Base-by-base conservation (phyloP, 2,329 filamentous ascomycete genomes). In the Aspergillus brunneoviolaceus region DNA sequence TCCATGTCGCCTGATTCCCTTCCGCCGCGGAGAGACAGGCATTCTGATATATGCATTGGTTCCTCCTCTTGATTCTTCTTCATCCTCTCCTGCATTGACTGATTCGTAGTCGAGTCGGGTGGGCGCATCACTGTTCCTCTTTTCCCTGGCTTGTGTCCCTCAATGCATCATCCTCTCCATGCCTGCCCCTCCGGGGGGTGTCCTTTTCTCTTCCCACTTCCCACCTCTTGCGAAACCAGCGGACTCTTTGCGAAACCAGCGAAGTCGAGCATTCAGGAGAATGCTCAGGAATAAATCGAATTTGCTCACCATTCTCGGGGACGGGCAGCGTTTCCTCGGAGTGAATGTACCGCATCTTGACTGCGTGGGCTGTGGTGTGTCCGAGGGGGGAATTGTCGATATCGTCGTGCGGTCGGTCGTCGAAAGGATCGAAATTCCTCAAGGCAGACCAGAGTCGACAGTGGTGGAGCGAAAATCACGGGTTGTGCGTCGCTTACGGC, bases 291-390 rank as follows among this genome's bases (percentile, higher is more conserved):
- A 68, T 49, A 55, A 55, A 63, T 68, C 67, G 66, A 69, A 69
- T 45, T 71, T 4, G 90, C 91, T 84, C 89, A 96, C 92, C 92
- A 86, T 93, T 91, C 82, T 97, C 92, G 78, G 96, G 95, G 83
- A 99, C 92, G 77, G 89, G 87, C 84, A 99, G 87, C 84, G 87
- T 86, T 89, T 99, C 94, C 85, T 94, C 87, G 79, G 92, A 96
- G 88, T 97, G 92, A 85, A 99, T 96, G 91, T 97, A 98, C 87
- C 91, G 96, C 95, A 98, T 98, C 84, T 91, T 97, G 90, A 84
- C 76, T 76, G 76, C 70, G 71, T 74, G 69, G 71, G 69, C 71
- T 73, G 70, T 72, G 70, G 70, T 67, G 66, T 74, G 73, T 75
- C 73, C 74, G 76, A 75, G 71, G 74, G 70, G 16, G 69, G 69